Conservation (phyloP, 2,329 filamentous ascomycete genomes). For the Sclerotinia sclerotiorum region DNA sequence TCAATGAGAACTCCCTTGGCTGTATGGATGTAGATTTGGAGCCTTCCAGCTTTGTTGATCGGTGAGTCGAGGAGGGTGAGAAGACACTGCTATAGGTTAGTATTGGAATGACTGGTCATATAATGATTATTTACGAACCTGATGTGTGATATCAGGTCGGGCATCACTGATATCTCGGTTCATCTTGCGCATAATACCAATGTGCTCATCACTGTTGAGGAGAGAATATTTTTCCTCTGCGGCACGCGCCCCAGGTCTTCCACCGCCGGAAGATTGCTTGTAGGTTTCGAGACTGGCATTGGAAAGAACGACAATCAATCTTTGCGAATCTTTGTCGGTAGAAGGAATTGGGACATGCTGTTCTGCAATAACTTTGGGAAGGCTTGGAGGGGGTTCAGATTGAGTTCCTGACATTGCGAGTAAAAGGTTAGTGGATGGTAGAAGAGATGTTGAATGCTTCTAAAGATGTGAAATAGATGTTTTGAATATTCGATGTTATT, state of each 20-base stretch:
- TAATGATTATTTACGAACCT: conserved; percentile 60
- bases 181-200: conserved; percentile 99
- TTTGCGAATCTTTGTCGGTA: conserved; percentile 85
- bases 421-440: conserved; percentile 31
- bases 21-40: conserved; percentile 98
- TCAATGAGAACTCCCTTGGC: conserved; percentile 97
- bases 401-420: conserved; percentile 69
- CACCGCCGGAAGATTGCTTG: conserved; percentile 76
- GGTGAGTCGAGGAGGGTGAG: conserved; percentile 96
- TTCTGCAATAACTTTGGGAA: conserved; percentile 91
- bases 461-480: background rate
- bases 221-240: conserved; percentile 92
- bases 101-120: conserved; percentile 27
- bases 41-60: conserved; percentile 95
- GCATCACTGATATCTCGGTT: conserved; percentile 98
- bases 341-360: conserved; percentile 82
- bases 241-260: conserved; percentile 58
- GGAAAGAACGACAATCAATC: conserved; percentile 92
- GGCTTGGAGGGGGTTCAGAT: conserved; percentile 85
- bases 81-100: conserved; percentile 66
- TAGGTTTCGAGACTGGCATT: conserved; percentile 98
- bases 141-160: conserved; percentile 95
- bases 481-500: background rate
- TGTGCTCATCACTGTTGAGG: conserved; percentile 98
- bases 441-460: conserved; percentile 20